Percentiles rank a stretch among this genome's conserved stretches.
phyloP scores from a whole-genome alignment of 1,284 basidiomycete genomes.

The Cutaneotrichosporon cyanovorans region DNA sequence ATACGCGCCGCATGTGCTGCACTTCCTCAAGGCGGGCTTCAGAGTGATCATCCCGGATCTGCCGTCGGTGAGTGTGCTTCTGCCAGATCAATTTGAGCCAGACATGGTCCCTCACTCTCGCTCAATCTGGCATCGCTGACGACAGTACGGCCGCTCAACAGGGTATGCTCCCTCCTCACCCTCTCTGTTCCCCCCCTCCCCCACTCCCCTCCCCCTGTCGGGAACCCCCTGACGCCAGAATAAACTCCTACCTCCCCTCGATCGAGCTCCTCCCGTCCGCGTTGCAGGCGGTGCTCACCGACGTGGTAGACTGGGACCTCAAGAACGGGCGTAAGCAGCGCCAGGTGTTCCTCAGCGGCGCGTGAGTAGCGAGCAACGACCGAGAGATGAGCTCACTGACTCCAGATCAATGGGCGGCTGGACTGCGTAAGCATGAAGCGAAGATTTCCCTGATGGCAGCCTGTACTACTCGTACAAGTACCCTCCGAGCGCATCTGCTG shows the following conservation, averaged over 20 bases:
- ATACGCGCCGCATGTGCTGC: constrained; percentile 45
- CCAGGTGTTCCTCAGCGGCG: constrained; percentile 47
- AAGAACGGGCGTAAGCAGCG: constrained; percentile 29
- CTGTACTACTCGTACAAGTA: constrained; percentile 42
- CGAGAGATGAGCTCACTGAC: constrained; percentile 7
- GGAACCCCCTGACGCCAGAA: constrained; percentile 17
- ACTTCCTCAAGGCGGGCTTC: constrained; percentile 49
- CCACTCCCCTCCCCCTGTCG: too few species aligned
- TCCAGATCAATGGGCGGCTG: constrained; percentile 26
- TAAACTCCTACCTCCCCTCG: constrained; percentile 48
- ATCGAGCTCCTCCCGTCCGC: constrained; percentile 46
- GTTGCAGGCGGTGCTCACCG: constrained; percentile 47
- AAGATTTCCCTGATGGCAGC: constrained; percentile 12
- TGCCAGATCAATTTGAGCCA: constrained; percentile 18
- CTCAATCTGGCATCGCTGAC: too few species aligned
- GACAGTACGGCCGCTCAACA: constrained; percentile 45
- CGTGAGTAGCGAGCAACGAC: constrained; percentile 26
- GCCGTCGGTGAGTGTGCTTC: constrained; percentile 49
- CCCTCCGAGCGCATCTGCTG: constrained; percentile 25
- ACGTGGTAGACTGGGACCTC: constrained; percentile 41
- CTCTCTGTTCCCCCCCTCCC: too few species aligned
- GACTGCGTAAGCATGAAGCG: constrained; percentile 18
- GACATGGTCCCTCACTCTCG: neutral
- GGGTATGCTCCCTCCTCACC: constrained; percentile 40
- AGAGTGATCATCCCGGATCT: constrained; percentile 50